These are phyloP conservation scores for Brassica cretica DNA, from an alignment of 345 rosid species.

Conservation along the genomic window DNA sequence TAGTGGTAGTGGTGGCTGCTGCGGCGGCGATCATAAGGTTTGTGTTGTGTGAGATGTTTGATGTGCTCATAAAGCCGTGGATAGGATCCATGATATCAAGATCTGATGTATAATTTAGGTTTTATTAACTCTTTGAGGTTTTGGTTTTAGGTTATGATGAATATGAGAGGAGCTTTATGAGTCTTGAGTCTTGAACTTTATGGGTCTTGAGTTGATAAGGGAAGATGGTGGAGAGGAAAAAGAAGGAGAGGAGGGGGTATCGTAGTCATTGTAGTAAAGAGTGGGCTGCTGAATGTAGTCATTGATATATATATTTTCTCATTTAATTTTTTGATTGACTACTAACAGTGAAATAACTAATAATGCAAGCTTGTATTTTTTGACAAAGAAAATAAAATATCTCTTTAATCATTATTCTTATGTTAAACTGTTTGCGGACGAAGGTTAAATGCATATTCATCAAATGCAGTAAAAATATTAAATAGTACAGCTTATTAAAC, in stretches of 20 bases:
- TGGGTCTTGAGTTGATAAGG: conserved; percentile 24
- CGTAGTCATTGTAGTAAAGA: conserved; percentile 32
- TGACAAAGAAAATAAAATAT: conserved; percentile 7
- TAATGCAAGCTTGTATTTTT: conserved; percentile 22
- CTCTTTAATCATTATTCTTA: conserved; percentile 12
- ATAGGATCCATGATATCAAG: conserved; percentile 51
- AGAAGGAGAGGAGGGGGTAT: conserved; percentile 16
- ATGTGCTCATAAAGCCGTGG: conserved; percentile 47
- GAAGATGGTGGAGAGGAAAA: conserved; percentile 23
- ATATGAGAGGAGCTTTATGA: conserved; percentile 23
- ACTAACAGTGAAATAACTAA: conserved; percentile 33
- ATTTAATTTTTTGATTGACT: conserved; percentile 30
- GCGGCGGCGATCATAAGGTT: conserved; percentile 37
- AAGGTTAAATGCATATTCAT: neutral
- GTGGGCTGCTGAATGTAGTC: conserved; percentile 6
- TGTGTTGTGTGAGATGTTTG: conserved; percentile 29
- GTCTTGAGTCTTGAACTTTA: neutral
- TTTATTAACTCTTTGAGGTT: neutral
- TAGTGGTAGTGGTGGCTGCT: conserved; percentile 31
- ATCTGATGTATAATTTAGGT: conserved; percentile 11
- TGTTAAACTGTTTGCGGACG: conserved; percentile 17
- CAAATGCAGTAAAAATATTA: neutral
- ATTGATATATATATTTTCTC: conserved; percentile 6
- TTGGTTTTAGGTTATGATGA: conserved; percentile 31
- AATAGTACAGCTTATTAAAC: neutral